These are phyloP conservation scores for Euphorbia pulcherrima DNA, from an alignment of 345 rosid species.

Conservation along the genomic window DNA sequence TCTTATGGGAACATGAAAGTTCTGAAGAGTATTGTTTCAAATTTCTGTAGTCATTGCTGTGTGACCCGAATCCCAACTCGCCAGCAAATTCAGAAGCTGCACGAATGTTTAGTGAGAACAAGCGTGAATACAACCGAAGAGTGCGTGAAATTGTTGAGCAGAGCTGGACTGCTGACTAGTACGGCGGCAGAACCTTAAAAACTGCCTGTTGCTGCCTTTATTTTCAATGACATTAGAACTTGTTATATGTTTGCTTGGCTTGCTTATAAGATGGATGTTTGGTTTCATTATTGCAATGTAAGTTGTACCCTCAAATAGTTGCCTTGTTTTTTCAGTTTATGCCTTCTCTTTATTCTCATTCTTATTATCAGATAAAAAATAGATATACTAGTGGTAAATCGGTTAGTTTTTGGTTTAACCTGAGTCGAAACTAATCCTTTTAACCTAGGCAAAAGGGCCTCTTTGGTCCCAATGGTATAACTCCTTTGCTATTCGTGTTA, in stretches of 20 bases:
- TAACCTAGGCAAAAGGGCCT: too few species aligned
- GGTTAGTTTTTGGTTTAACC: too few species aligned
- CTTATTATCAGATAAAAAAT: too few species aligned
- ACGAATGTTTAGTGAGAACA: constrained; percentile 89
- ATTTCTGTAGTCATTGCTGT: constrained; percentile 65
- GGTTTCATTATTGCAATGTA: constrained; percentile 1
- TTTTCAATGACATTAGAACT: constrained; percentile 11
- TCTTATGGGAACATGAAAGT: too few species aligned
- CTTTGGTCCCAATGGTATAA: too few species aligned
- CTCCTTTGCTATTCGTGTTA: too few species aligned
- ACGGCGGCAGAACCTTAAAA: constrained; percentile 4
- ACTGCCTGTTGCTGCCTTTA: not conserved
- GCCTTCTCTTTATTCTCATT: too few species aligned
- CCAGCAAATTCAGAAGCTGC: constrained; percentile 99
- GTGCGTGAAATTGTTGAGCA: constrained; percentile 86
- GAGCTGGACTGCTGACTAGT: constrained; percentile 87
- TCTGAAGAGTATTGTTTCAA: not conserved
- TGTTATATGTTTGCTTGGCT: constrained; percentile 9
- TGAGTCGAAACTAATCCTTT: too few species aligned
- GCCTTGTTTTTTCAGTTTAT: not conserved
- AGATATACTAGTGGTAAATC: too few species aligned
- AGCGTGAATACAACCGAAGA: constrained; percentile 88
- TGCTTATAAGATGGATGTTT: constrained; percentile 2
- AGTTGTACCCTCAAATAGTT: not conserved
- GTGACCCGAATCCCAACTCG: constrained; percentile 94